phyloP scores from a whole-genome alignment of 2,329 filamentous ascomycete genomes.

The Diaporthe sp. region DNA sequence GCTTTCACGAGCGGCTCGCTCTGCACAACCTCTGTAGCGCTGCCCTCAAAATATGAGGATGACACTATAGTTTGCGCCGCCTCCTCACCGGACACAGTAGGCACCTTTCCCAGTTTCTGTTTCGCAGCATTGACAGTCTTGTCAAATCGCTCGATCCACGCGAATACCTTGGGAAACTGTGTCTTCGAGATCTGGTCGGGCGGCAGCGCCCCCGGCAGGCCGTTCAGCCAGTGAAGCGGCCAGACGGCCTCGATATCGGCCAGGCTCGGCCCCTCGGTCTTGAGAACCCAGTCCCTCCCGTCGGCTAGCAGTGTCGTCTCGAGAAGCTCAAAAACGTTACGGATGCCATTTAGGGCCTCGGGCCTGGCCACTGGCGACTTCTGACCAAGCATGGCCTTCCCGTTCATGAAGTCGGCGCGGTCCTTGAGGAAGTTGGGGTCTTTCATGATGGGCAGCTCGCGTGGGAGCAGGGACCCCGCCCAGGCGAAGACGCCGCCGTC shows the following conservation, averaged over 20 bases:
- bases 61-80: conserved; percentile 59
- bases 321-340: conserved; percentile 64
- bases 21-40: conserved; percentile 54
- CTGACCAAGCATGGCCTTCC: conserved; percentile 39
- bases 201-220: conserved; percentile 66
- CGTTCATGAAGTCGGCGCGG: conserved; percentile 50
- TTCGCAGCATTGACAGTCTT: conserved; percentile 55
- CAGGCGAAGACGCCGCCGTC: conserved; percentile 68
- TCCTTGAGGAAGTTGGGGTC: conserved; percentile 72
- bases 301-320: conserved; percentile 73
- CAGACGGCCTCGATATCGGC: conserved; percentile 78
- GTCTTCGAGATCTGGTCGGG: conserved; percentile 59
- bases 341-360: conserved; percentile 67
- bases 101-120: conserved; percentile 46
- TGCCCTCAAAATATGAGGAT: conserved; percentile 56
- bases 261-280: conserved; percentile 61
- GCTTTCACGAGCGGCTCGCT: conserved; percentile 58
- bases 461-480: conserved; percentile 66
- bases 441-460: conserved; percentile 61
- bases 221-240: conserved; percentile 73
- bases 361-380: conserved; percentile 49
- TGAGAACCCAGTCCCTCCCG: conserved; percentile 73
- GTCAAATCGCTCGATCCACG: conserved; percentile 73
- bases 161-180: conserved; percentile 69
- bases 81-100: conserved; percentile 62